Conservation (phyloP, 2,329 filamentous ascomycete genomes). For the Nemania bipapillata region DNA sequence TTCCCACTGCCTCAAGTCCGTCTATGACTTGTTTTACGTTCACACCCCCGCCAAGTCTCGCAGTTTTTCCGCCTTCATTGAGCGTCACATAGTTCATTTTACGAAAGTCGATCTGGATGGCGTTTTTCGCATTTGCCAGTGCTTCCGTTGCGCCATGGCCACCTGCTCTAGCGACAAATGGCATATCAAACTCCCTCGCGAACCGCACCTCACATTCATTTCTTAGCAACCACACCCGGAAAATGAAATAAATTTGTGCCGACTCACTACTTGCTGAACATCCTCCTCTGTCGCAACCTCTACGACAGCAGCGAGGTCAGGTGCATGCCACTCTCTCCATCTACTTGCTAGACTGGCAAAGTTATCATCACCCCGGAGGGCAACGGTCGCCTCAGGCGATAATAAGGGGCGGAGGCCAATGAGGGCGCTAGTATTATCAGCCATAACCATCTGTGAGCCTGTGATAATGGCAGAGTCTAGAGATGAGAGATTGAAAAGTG, state of each 20-base stretch:
- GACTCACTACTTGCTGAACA: constrained; percentile 41
- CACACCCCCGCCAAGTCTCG: constrained; percentile 50
- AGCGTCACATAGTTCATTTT: constrained; percentile 46
- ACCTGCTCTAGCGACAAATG: constrained; percentile 44
- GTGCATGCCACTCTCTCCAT: constrained; percentile 39
- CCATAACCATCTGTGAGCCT: neutral
- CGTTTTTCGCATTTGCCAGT: constrained; percentile 34
- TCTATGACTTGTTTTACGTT: constrained; percentile 46
- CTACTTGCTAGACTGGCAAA: constrained; percentile 30
- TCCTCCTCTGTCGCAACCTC: constrained; percentile 41
- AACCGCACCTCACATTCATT: constrained; percentile 37
- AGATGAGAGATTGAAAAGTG: neutral
- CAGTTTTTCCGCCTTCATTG: constrained; percentile 46
- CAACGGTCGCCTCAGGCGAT: constrained; percentile 18
- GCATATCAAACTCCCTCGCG: constrained; percentile 34
- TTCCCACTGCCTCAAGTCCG: constrained; percentile 46
- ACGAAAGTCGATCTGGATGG: constrained; percentile 45
- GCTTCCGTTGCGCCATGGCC: constrained; percentile 45
- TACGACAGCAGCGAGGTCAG: constrained; percentile 40
- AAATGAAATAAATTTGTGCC: neutral
- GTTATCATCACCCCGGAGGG: neutral
- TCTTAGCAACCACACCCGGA: neutral
- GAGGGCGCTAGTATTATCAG: neutral
- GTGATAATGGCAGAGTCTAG: neutral
- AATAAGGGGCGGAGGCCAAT: constrained; percentile 16